phyloP scores from a whole-genome alignment of 2,329 filamentous ascomycete genomes.

The Calonectria hongkongensis region DNA sequence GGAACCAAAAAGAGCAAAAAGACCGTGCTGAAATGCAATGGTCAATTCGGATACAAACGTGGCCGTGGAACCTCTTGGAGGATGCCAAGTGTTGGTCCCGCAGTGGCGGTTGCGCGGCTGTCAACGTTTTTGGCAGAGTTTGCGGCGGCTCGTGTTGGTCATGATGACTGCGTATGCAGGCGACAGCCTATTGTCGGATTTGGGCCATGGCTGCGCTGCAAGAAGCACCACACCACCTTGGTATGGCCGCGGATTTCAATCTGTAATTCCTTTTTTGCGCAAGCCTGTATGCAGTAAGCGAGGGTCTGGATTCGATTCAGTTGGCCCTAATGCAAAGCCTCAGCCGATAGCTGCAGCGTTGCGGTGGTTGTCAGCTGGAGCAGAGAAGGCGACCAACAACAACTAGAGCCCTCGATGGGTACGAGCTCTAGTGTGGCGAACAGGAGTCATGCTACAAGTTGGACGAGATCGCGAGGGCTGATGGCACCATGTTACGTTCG shows the following conservation, averaged over 20 bases:
- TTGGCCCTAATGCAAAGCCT: constrained; percentile 17
- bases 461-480: constrained; percentile 30
- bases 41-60: not conserved
- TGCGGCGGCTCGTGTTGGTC: constrained; percentile 14
- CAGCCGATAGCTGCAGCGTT: constrained; percentile 17
- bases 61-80: constrained; percentile 9
- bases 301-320: constrained; percentile 22
- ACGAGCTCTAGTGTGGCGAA: constrained; percentile 24
- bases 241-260: not conserved
- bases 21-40: not conserved
- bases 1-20: not conserved
- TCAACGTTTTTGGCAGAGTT: constrained; percentile 24
- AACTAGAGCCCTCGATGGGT: not conserved
- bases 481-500: constrained; percentile 34
- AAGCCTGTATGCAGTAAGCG: constrained; percentile 9
- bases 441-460: constrained; percentile 21
- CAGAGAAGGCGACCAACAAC: constrained; percentile 3
- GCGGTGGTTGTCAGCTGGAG: constrained; percentile 18
- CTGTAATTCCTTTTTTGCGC: constrained; percentile 26
- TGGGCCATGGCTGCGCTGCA: not conserved
- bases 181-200: constrained; percentile 1
- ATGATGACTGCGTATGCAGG: not conserved
- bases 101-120: constrained; percentile 11
- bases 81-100: constrained; percentile 19
- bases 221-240: constrained; percentile 4